A percentile compares a stretch with the other conserved stretches of the same genome.
Evolutionary conservation across 139 green algal species (phyloP).

Genomic region (Protoeuglena noctilucae): DNA sequence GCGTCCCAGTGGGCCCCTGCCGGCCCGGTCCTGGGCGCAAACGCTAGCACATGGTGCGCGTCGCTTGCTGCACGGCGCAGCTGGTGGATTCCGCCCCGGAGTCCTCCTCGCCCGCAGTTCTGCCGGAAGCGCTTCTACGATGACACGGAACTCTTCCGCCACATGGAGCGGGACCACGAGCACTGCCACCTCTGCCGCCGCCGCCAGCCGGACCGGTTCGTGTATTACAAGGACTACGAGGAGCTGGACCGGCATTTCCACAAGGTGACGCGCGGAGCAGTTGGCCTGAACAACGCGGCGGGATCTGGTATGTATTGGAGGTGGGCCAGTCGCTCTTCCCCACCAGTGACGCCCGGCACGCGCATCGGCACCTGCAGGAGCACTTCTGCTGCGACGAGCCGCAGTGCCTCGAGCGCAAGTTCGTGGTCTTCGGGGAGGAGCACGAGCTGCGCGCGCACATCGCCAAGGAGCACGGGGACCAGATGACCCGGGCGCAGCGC

Average conservation of each 20-base stretch:
- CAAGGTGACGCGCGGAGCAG: too few relatives aligned
- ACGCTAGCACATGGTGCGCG: not conserved
- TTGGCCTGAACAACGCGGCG: too few relatives aligned
- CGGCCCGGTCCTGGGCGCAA: not conserved
- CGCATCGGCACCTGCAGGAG: too few relatives aligned
- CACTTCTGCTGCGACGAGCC: constrained; percentile 73
- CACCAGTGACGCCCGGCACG: too few relatives aligned
- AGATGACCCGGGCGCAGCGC: not conserved
- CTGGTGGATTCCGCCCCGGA: not conserved
- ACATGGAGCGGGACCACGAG: constrained; percentile 80
- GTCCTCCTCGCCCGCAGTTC: constrained; percentile 7
- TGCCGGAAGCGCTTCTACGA: constrained; percentile 60
- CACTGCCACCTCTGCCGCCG: constrained; percentile 73
- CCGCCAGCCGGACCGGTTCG: constrained; percentile 43
- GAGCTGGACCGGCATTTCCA: constrained; percentile 75
- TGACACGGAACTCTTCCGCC: constrained; percentile 70
- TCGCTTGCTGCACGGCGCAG: not conserved
- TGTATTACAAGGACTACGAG: constrained; percentile 78
- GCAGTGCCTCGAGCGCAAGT: constrained; percentile 69
- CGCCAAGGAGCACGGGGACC: not conserved
- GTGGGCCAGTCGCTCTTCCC: too few relatives aligned
- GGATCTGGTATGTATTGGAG: too few relatives aligned
- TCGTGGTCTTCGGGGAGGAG: constrained; percentile 60
- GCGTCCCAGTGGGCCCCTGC: not conserved
- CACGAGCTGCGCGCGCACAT: not conserved